phyloP scores from a whole-genome alignment of 495 filamentous ascomycete species.

The Rhizodiscina lignyota region DNA sequence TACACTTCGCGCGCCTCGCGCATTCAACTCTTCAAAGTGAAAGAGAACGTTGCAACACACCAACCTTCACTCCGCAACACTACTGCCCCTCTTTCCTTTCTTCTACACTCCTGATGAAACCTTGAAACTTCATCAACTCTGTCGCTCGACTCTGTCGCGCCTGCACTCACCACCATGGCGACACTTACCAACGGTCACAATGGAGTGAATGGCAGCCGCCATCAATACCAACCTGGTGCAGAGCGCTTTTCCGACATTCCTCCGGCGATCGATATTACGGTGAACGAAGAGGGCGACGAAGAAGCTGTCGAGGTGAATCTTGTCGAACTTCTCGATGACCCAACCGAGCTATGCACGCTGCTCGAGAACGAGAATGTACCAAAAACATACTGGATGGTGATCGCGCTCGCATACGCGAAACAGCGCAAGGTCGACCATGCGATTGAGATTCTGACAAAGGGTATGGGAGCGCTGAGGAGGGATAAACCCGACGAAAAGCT shows the following conservation, averaged over 20 bases:
- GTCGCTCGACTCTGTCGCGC: too few species aligned
- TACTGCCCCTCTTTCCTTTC: too few species aligned
- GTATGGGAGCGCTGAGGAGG: slow-evolving; percentile 53
- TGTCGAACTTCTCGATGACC: slow-evolving; percentile 79
- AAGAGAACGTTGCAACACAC: too few species aligned
- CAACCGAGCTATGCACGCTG: slow-evolving; percentile 84
- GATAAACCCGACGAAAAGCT: slow-evolving; percentile 70
- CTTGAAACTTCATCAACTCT: too few species aligned
- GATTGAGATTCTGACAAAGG: slow-evolving; percentile 81
- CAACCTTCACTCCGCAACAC: too few species aligned
- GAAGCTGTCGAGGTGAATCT: slow-evolving; percentile 83
- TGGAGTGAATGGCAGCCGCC: neutral
- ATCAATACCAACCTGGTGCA: neutral
- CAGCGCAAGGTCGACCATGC: slow-evolving; percentile 83
- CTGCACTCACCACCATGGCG: too few species aligned
- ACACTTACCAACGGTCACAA: too few species aligned
- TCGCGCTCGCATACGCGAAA: slow-evolving; percentile 93
- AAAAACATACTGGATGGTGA: slow-evolving; percentile 85
- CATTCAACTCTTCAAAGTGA: too few species aligned
- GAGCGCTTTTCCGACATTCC: slow-evolving; percentile 79
- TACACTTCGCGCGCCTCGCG: too few species aligned
- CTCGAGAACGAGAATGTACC: slow-evolving; percentile 82
- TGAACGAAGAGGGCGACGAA: slow-evolving; percentile 58
- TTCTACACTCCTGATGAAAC: too few species aligned
- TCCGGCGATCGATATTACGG: slow-evolving; percentile 75